Base-by-base conservation (phyloP, 2,329 filamentous ascomycete species). In the Immersiporthe knoxdaviesiana region DNA sequence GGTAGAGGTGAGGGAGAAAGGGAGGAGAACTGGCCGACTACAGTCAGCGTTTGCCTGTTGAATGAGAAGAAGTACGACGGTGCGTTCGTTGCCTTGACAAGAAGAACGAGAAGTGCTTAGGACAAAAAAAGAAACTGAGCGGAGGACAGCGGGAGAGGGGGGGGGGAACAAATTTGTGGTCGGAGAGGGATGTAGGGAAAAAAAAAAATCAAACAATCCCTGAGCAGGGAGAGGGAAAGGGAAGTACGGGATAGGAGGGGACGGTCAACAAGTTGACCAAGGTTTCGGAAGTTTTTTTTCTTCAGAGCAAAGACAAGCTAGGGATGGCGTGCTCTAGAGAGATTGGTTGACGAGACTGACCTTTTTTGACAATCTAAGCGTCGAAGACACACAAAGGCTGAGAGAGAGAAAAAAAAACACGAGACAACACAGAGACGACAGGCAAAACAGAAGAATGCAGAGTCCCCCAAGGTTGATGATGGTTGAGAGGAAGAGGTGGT, bases 401-500 rank as follows among this genome's bases (percentile, higher is more conserved):
- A 39, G n/a, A 14, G 18, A 16, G 18, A 8, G 39, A 47, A 30
- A 14, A 14, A 32, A 7, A 47, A 8, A 66, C 24, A 24, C 60
- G 37, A 47, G 41, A 61, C 16, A 35, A 50, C 18, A 50, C 2
- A 41, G 54, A 39, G 30, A 66, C 37, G 30, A 27, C 39, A 47
- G 27, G 39, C 27, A 24, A 59, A 16, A 35, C 16, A 35, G 27
- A 56, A 66, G 16, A 44, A 41, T 41, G 56, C 37, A 39, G 37
- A 59, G 12, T 44, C 24, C 18, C 24, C n/a, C n/a, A 27, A 27
- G 50, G 35, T 3, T 24, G 21, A 44, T n/a, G 35, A 56, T 24
- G 60, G 41, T 63, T 54, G 47, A 62, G 32, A 52, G 54, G 39
- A 66, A 65, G 30, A 54, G 67, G 68, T 59, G 72, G 71, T 39